A percentile compares a stretch with the other conserved stretches of the same genome.
phyloP scores from a whole-genome alignment of 192 early-diverging fungal species.

The Backusella liffmaniae region DNA sequence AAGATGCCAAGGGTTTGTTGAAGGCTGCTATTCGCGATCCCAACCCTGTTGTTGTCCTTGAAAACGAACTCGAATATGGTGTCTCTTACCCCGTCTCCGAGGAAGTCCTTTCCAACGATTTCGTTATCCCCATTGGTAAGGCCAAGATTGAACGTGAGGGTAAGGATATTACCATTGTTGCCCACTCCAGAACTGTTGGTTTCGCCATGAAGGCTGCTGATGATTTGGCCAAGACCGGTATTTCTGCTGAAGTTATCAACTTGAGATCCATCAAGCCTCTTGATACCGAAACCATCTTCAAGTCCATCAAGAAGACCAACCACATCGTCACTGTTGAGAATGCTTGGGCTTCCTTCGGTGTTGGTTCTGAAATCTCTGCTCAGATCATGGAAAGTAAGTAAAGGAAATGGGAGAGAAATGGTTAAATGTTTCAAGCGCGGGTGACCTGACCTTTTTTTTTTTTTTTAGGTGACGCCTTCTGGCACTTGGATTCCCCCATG shows the following conservation, averaged over 20 bases:
- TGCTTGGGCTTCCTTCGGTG: constrained; percentile 93
- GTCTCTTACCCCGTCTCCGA: constrained; percentile 79
- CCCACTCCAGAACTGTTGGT: constrained; percentile 89
- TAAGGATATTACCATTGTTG: constrained; percentile 88
- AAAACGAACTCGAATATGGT: constrained; percentile 99
- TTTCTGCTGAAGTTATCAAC: constrained; percentile 92
- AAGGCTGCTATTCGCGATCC: constrained; percentile 98
- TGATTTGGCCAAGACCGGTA: constrained; percentile 75
- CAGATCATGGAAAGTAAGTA: constrained; percentile 85
- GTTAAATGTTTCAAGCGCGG: too few species aligned
- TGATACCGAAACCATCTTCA: constrained; percentile 90
- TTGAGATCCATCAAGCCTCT: constrained; percentile 96
- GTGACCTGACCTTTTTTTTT: neutral
- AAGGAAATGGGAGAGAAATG: neutral
- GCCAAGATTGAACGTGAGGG: constrained; percentile 88
- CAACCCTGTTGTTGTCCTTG: constrained; percentile 94
- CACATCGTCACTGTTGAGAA: constrained; percentile 93
- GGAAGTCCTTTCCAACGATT: constrained; percentile 60
- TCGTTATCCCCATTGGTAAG: constrained; percentile 76
- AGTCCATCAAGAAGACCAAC: constrained; percentile 98
- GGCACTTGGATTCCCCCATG: constrained; percentile 94
- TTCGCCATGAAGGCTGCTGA: constrained; percentile 87
- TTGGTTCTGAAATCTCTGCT: constrained; percentile 93
- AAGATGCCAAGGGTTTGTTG: constrained; percentile 96
- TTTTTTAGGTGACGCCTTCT: constrained; percentile 75